Evolutionary conservation across 371 early-diverging fungal species (phyloP), one percentile per base, ranked within the genome.

Genomic region (Saksenaea vasiformis): DNA sequence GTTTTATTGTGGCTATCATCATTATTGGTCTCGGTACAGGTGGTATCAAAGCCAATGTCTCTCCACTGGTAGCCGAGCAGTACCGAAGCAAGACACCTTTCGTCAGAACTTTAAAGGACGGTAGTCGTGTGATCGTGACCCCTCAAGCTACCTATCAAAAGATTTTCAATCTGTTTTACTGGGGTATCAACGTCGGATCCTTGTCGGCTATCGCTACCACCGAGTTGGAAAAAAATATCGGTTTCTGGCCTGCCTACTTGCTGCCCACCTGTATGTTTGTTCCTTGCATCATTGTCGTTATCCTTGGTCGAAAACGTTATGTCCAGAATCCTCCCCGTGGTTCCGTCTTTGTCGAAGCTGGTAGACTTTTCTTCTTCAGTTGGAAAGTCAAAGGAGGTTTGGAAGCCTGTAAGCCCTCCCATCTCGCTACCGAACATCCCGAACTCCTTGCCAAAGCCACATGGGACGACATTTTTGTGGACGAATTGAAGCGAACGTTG

Each of bases 381-480:
- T 58, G 36, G 34, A 77, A 80, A 63, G 64, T 70, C 56, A 66
- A 64, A 11, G 72, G 73, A 15, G 73, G 69, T 47, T 39, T 78
- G 41, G 75, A 72, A 11, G 71, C 69, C 10, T 68, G 69, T 65
- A 82, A 82, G 51, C 82, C 79, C 22, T 76, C 78, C n/a, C 62
- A 62, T 10, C 65, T 82, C 11, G 66, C 62, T 17, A 36, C 53
- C 0, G 61, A 60, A 0, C 69, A 76, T 43, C 82, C 82, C 35
- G 74, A 78, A 47, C 54, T 78, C 0, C 58, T 61, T 26, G 55
- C 69, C 38, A 68, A 64, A 8, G 74, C 69, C 24, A 78, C 76
- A 38, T 92, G 91, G 91, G 86, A 88, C 56, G 87, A 90, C 78
- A 70, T 80, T 61, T 92, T 91, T 68, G 89, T 92, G 26, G 81